These are phyloP conservation scores for Cochlearia excelsa DNA, from an alignment of 345 rosid genomes.

Conservation along the genomic window DNA sequence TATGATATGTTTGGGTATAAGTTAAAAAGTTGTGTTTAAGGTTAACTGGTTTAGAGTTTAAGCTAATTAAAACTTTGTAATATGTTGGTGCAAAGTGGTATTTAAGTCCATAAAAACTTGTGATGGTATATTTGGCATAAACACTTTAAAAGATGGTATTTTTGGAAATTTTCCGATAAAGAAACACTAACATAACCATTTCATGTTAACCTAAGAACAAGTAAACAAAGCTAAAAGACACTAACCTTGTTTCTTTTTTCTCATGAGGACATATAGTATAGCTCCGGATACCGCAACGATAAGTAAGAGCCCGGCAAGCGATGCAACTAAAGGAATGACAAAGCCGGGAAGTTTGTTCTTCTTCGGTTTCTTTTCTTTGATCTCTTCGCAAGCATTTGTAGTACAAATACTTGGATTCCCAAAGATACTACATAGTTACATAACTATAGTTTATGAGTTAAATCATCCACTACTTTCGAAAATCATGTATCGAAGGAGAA, in stretches of 20 bases:
- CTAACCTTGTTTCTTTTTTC: slow-evolving; percentile 25
- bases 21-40: too few relatives aligned
- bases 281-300: slow-evolving; percentile 16
- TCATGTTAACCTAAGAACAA: background rate
- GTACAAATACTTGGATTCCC: slow-evolving; percentile 43
- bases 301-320: slow-evolving; percentile 33
- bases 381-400: slow-evolving; percentile 25
- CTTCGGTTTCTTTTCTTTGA: background rate
- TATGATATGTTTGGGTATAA: too few relatives aligned
- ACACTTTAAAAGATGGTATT: too few relatives aligned
- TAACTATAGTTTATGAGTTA: slow-evolving; percentile 1
- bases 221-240: background rate
- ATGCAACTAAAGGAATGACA: slow-evolving; percentile 37
- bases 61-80: too few relatives aligned
- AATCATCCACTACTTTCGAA: background rate
- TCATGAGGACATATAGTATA: slow-evolving; percentile 18
- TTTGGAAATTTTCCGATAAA: too few relatives aligned
- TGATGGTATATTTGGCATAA: too few relatives aligned
- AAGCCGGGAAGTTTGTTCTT: slow-evolving; percentile 30
- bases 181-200: background rate
- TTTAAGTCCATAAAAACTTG: too few relatives aligned
- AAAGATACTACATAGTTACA: slow-evolving; percentile 15
- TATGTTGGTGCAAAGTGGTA: too few relatives aligned
- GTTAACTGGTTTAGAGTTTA: too few relatives aligned
- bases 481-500: background rate